Evolutionary conservation across 2,329 filamentous ascomycete genomes (phyloP), one percentile per base, ranked within the genome.

Genomic region (Fusarium sp.): DNA sequence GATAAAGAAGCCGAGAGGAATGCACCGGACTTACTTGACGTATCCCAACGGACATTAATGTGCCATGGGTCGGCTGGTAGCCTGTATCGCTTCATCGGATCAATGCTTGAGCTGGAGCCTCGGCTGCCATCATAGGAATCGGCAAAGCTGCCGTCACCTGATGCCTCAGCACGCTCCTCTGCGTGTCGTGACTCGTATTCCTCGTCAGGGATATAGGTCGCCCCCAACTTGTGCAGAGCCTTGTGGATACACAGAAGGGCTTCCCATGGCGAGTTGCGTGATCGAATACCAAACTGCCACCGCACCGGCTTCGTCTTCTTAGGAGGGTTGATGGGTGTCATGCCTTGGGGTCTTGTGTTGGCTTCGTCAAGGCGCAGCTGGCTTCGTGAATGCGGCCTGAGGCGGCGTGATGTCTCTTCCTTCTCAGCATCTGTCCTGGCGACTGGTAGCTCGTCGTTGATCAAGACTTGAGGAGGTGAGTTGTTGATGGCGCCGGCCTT

Each of bases 231-330:
- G 70, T 92, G 88, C 50, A 99, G 86, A 1, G 97, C 95, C 81
- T 96, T 95, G 87, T 98, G 98, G 65, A 99, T 97, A 79, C 96
- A 98, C 29, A 97, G 86, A 82, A 99, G 93, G 0, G 97, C 97
- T 82, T 99, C 97, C 78, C 95, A 95, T 0, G 97, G 97, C 65
- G 95, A 93, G 79, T 98, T 99, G 58, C 97, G 91, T 54, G 95
- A 98, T 40, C 97, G 91, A 71, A 99, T 99, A 66, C 97, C 97
- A 81, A 99, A 99, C 81, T 99, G 97, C 97, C 97, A 99, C 75
- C 96, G 94, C 18, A 95, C 94, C 1, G 93, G 93, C 79, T 94
- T 95, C 6, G 88, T 84, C 82, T 94, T 95, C 85, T 94, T 95
- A 5, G 86, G 82, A 3, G 91, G 90, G 61, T 87, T 84, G 57